Conservation (phyloP, 257 asterid species). For the Solanum commersonii region DNA sequence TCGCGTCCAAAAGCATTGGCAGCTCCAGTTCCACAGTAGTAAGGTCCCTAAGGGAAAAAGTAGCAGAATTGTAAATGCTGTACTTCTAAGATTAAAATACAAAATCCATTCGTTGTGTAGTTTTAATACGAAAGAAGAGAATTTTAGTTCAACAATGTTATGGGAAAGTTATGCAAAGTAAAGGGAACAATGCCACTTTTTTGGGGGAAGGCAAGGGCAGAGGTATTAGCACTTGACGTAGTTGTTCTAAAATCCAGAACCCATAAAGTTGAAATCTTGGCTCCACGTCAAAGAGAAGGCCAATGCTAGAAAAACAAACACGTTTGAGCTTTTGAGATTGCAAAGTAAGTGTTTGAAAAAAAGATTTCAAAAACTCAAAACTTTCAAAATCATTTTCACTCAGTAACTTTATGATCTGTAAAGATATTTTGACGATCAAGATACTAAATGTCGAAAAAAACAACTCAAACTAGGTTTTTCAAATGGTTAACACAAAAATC, state of each 20-base stretch:
- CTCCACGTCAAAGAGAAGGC: background rate
- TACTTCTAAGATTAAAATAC: too few species aligned
- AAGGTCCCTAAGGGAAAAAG: conserved; percentile 58
- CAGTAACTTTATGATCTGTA: background rate
- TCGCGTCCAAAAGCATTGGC: conserved; percentile 91
- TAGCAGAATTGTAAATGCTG: background rate
- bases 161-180: background rate
- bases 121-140: too few species aligned
- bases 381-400: background rate
- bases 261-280: background rate
- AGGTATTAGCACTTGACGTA: background rate
- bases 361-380: background rate
- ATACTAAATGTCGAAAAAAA: background rate
- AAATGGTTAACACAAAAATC: background rate
- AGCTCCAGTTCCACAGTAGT: conserved; percentile 82
- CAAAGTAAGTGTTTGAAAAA: background rate
- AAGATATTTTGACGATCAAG: background rate
- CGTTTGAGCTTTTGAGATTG: background rate
- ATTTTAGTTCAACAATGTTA: background rate
- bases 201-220: background rate
- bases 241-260: background rate
- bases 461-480: background rate
- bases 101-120: too few species aligned
- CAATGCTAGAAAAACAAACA: background rate
- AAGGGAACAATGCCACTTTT: background rate